These are phyloP conservation scores for Mycosarcoma mackinlayi DNA, from an alignment of 1,284 basidiomycete genomes.

Conservation along the genomic window DNA sequence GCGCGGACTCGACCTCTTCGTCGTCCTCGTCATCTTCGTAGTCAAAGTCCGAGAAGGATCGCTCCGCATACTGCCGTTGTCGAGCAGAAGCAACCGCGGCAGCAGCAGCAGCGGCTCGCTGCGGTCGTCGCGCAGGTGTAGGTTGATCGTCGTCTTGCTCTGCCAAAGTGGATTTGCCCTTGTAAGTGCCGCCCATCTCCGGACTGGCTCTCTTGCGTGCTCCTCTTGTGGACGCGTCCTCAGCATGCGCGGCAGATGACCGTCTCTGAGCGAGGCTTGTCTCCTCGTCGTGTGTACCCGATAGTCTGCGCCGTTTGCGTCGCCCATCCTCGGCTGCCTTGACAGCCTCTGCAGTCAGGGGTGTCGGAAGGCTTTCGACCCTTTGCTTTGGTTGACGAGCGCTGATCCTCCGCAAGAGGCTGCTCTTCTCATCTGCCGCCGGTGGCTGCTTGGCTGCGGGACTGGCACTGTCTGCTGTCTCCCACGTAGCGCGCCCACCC, in stretches of 20 bases:
- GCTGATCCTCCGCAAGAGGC: constrained; percentile 18
- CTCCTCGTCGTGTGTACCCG: constrained; percentile 7
- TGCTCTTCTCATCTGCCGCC: not conserved
- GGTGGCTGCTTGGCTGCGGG: constrained; percentile 13
- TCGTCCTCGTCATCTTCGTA: constrained; percentile 32
- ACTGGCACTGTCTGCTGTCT: constrained; percentile 28
- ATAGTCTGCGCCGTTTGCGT: constrained; percentile 23
- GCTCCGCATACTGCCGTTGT: constrained; percentile 24
- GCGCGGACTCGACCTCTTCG: constrained; percentile 26
- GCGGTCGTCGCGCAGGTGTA: constrained; percentile 15
- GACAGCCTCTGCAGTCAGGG: constrained; percentile 28
- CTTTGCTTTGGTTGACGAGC: constrained; percentile 37
- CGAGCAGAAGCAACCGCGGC: constrained; percentile 24
- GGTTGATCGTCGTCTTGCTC: not conserved
- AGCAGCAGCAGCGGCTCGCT: constrained; percentile 27
- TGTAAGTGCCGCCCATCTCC: constrained; percentile 22
- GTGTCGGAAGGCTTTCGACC: constrained; percentile 29
- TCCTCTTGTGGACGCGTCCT: not conserved
- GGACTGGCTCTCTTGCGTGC: constrained; percentile 15
- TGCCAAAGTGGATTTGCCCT: constrained; percentile 16
- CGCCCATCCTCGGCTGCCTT: constrained; percentile 18
- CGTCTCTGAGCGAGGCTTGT: constrained; percentile 2
- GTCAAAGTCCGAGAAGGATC: constrained; percentile 35
- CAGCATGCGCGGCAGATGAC: not conserved
- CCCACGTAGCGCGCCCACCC: constrained; percentile 25